Conservation (phyloP, 805 yeast genomes). For the Metschnikowia koreensis region DNA sequence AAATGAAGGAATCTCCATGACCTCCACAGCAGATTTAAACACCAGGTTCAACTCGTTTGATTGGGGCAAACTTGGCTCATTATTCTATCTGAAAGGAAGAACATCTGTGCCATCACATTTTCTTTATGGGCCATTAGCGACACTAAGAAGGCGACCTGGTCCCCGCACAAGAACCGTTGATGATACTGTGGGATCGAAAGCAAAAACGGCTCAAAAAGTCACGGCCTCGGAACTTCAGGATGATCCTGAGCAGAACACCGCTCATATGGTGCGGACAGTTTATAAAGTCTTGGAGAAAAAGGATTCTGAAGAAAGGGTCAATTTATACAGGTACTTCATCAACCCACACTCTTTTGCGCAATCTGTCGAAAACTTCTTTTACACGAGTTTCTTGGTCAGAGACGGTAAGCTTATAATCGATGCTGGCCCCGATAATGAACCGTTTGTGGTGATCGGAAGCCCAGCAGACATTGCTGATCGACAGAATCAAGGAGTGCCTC, state of each 20-base stretch:
- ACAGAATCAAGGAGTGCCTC: constrained; percentile 8
- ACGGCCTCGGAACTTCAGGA: constrained; percentile 50
- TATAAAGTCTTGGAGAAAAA: constrained; percentile 37
- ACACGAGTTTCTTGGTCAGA: constrained; percentile 73
- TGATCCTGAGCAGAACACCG: constrained; percentile 57
- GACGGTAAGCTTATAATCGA: constrained; percentile 63
- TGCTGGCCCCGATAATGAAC: constrained; percentile 46
- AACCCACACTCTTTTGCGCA: constrained; percentile 77
- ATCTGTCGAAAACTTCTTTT: constrained; percentile 81
- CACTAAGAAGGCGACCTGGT: constrained; percentile 50
- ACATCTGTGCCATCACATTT: constrained; percentile 56
- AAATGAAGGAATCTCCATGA: not conserved
- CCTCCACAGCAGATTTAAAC: constrained; percentile 1
- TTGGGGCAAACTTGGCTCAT: constrained; percentile 60
- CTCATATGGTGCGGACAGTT: constrained; percentile 58
- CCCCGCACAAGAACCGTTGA: constrained; percentile 33
- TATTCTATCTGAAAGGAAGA: constrained; percentile 45
- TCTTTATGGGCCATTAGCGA: constrained; percentile 66
- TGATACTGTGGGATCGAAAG: constrained; percentile 39
- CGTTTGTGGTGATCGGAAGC: constrained; percentile 35
- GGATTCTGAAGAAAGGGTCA: constrained; percentile 40
- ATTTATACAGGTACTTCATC: constrained; percentile 63
- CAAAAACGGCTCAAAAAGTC: constrained; percentile 49
- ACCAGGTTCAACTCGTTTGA: constrained; percentile 45
- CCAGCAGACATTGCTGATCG: constrained; percentile 18